Conservation (phyloP, 2,329 filamentous ascomycete species). For the Colletotrichum abscissum region DNA sequence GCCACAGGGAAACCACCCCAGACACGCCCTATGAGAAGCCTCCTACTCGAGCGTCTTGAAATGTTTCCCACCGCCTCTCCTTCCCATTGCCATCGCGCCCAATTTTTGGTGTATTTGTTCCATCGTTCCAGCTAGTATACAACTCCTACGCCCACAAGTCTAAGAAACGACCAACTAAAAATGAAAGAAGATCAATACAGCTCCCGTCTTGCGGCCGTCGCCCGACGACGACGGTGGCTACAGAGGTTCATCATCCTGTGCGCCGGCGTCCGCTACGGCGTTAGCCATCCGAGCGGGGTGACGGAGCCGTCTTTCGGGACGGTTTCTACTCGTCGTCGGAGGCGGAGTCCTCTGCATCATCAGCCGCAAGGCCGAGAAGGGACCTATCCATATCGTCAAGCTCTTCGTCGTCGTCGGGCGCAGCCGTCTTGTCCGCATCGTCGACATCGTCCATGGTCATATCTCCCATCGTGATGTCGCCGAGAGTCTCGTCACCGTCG, state of each 20-base stretch:
- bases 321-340: conserved; percentile 17
- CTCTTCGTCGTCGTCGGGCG: conserved; percentile 48
- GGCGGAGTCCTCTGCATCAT: conserved; percentile 28
- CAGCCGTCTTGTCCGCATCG: conserved; percentile 42
- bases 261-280: background rate
- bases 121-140: conserved; percentile 25
- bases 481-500: conserved; percentile 47
- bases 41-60: background rate
- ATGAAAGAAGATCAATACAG: background rate
- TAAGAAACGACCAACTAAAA: background rate
- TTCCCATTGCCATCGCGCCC: background rate
- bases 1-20: background rate
- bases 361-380: conserved; percentile 30
- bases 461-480: conserved; percentile 51
- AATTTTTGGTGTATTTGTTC: conserved; percentile 14
- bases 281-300: background rate
- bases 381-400: conserved; percentile 49
- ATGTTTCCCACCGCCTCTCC: background rate
- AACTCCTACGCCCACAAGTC: conserved; percentile 27
- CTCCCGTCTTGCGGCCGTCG: background rate
- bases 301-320: background rate
- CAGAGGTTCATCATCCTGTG: background rate
- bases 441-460: conserved; percentile 64
- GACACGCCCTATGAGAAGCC: background rate
- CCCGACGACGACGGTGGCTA: background rate